A percentile compares a stretch with the other conserved stretches of the same genome.
These are phyloP conservation scores for Helminthosporium solani DNA, from an alignment of 2,329 filamentous ascomycete species.

Conservation along the genomic window DNA sequence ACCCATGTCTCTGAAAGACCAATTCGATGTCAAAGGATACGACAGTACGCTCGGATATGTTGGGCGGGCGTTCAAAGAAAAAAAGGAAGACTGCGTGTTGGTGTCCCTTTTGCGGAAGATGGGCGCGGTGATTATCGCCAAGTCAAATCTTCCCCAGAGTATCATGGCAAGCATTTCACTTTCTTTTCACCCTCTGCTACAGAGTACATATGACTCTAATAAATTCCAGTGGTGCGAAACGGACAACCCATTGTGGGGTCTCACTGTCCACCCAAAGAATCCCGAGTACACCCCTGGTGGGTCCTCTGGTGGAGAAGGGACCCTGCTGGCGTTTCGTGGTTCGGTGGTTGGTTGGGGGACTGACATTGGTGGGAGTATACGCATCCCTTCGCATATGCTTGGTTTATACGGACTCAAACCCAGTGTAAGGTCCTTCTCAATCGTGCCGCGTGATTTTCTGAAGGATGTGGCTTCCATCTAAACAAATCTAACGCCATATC, in stretches of 20 bases:
- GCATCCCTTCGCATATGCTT: constrained; percentile 62
- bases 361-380: constrained; percentile 58
- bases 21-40: constrained; percentile 51
- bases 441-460: no score
- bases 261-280: constrained; percentile 60
- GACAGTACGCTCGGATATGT: constrained; percentile 60
- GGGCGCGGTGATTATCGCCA: constrained; percentile 50
- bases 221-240: constrained; percentile 57
- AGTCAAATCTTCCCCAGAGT: constrained; percentile 58
- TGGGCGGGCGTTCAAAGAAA: constrained; percentile 59
- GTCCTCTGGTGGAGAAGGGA: constrained; percentile 61
- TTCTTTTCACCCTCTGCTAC: neutral
- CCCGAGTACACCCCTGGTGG: constrained; percentile 56
- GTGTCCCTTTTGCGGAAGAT: constrained; percentile 59
- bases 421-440: constrained; percentile 29
- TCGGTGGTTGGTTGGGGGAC: constrained; percentile 60
- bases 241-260: constrained; percentile 61
- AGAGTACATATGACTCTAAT: constrained; percentile 49
- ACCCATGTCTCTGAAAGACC: constrained; percentile 52
- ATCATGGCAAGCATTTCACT: constrained; percentile 49
- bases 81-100: constrained; percentile 53
- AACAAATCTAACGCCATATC: no score
- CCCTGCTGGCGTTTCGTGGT: constrained; percentile 56
- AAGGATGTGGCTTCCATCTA: no score
- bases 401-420: constrained; percentile 59